phyloP scores from a whole-genome alignment of 2,329 filamentous ascomycete genomes.

The Pseudogymnoascus sp. region DNA sequence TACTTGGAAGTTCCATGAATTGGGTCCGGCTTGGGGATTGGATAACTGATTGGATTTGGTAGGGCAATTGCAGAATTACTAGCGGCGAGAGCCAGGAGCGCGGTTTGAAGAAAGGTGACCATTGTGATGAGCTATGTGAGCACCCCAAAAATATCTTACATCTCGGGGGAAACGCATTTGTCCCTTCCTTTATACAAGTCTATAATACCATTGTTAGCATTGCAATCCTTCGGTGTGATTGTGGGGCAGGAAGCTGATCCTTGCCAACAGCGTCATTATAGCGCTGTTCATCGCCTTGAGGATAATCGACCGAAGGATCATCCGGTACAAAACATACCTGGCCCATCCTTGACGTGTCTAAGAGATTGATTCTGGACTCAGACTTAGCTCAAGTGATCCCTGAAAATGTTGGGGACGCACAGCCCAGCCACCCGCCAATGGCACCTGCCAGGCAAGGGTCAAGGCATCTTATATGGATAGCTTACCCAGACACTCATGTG shows the following conservation, averaged over 20 bases:
- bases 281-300: not conserved
- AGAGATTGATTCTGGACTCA: not conserved
- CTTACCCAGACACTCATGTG: not conserved
- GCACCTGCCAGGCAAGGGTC: not conserved
- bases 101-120: not conserved
- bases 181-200: not conserved
- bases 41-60: not conserved
- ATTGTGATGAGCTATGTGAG: not conserved
- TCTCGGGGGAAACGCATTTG: not conserved
- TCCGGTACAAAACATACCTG: not conserved
- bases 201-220: not conserved
- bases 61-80: not conserved
- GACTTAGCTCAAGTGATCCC: not conserved
- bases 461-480: not conserved
- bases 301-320: not conserved
- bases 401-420: not conserved
- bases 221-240: not conserved
- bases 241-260: not conserved
- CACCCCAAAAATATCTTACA: not conserved
- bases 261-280: not conserved
- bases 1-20: conserved; percentile 1
- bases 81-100: not conserved
- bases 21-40: not conserved
- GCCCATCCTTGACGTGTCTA: not conserved
- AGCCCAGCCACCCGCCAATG: not conserved